These are phyloP conservation scores for Nadsonia commutata DNA, from an alignment of 1,139 yeast species.

Conservation along the genomic window DNA sequence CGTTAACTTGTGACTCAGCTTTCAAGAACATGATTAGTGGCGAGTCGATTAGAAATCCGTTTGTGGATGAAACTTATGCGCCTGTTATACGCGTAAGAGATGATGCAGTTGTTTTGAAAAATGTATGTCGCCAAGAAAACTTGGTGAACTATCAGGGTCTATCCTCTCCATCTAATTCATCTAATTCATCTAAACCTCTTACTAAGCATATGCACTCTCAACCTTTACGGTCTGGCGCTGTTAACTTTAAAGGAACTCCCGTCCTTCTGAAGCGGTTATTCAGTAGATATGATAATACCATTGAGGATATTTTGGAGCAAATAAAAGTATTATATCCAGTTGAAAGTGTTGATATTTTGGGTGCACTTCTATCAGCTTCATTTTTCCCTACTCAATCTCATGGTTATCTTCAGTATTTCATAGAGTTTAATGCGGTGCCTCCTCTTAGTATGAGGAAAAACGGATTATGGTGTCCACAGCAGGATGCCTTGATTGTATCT, in stretches of 20 bases:
- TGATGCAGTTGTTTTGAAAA: background rate
- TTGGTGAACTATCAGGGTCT: too few species aligned
- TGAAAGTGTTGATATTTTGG: background rate
- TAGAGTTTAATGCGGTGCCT: background rate
- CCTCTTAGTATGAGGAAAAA: background rate
- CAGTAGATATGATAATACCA: background rate
- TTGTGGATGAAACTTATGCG: background rate
- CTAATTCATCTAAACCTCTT: too few species aligned
- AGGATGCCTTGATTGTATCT: background rate
- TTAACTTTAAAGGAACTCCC: background rate
- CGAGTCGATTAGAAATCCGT: background rate
- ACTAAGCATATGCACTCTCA: background rate
- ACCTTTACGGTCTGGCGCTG: background rate
- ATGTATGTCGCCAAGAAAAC: too few species aligned
- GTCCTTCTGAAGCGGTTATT: background rate
- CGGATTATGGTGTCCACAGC: background rate
- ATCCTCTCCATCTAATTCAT: too few species aligned
- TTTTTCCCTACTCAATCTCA: background rate
- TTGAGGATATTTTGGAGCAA: background rate
- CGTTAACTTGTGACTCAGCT: too few species aligned
- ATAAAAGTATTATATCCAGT: background rate
- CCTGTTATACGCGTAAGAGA: background rate
- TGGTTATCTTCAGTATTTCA: background rate
- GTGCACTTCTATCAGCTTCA: background rate
- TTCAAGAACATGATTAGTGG: too few species aligned